Base-by-base conservation (phyloP, 1,139 yeast genomes). In the Kluyveromyces marxianus region DNA sequence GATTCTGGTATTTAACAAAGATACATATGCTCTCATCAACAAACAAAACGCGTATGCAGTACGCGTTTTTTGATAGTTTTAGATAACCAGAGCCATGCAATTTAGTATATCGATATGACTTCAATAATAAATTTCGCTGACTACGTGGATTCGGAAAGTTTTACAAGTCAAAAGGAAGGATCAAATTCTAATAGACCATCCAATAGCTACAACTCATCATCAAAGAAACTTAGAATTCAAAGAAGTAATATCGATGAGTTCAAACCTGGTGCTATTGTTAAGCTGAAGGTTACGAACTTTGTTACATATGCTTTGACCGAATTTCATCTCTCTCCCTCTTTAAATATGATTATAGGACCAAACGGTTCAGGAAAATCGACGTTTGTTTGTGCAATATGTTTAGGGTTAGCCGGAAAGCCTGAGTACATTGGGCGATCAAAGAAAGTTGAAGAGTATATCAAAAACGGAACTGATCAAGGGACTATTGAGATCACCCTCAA, bases 351-450 rank as follows among this genome's bases (percentile, higher is more conserved):
- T 48, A 85, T 92, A 46, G 98, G 97, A 0, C 97, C 98, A 4
- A 94, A 94, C 61, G 99, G 99, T 35, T 81, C 96, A 0, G 99
- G 99, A 4, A 94, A 94, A 62, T 82, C 94, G 42, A 88, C 98
- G 0, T 77, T 92, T 55, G 96, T 92, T 4, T 88, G 97, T 49
- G 97, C 97, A 0, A 79, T 92, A 1, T 92, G 96, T 63, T 70
- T 94, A 36, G 97, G 97, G 0, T 69, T 94, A 14, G 94, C 84
- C 1, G 97, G 97, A 2, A 79, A 76, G 50, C 77, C 90, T 4
- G 87, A 81, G 33, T 70, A 82, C 39, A 77, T 90, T 51, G 95
- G 94, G n/a, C 77, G 96, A 44, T 86, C 86, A 47, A 80, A 77
- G 41, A 76, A 75, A 45, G 64, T 77, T 2, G 72, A 72, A 35